Percentiles rank a stretch among this genome's conserved stretches.
Evolutionary conservation across 805 yeast genomes (phyloP).

Genomic region (Candida pseudoglaebosa): DNA sequence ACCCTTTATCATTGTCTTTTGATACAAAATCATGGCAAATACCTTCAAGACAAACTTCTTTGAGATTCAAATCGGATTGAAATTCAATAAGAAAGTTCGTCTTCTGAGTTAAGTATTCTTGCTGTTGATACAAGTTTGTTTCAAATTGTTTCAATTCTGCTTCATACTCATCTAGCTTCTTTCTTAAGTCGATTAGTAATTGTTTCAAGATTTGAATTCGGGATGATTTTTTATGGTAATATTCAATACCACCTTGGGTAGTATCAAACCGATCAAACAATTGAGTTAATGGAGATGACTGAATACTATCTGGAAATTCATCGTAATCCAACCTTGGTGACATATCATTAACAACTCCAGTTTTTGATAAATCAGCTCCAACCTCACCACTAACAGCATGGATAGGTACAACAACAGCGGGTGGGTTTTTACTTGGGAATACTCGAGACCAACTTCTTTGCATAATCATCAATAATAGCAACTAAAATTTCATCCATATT

Average conservation of each 20-base stretch:
- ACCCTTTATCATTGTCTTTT: neutral
- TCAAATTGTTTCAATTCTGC: neutral
- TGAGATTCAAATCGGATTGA: neutral
- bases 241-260: constrained; percentile 1
- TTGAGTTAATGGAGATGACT: neutral
- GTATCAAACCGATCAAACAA: neutral
- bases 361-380: neutral
- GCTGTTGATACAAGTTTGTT: neutral
- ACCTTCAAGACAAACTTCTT: neutral
- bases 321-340: neutral
- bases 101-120: neutral
- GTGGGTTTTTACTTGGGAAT: constrained; percentile 2
- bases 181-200: neutral
- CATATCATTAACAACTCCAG: neutral
- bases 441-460: constrained; percentile 2
- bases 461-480: too few species aligned
- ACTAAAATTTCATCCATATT: too few species aligned
- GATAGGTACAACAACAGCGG: neutral
- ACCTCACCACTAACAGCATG: constrained; percentile 2
- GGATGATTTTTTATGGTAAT: neutral
- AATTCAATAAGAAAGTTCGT: neutral
- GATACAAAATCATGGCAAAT: neutral
- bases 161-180: constrained; percentile 2
- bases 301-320: neutral
- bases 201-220: neutral